Conservation (phyloP, 257 asterid species). For the Catharanthus roseus region DNA sequence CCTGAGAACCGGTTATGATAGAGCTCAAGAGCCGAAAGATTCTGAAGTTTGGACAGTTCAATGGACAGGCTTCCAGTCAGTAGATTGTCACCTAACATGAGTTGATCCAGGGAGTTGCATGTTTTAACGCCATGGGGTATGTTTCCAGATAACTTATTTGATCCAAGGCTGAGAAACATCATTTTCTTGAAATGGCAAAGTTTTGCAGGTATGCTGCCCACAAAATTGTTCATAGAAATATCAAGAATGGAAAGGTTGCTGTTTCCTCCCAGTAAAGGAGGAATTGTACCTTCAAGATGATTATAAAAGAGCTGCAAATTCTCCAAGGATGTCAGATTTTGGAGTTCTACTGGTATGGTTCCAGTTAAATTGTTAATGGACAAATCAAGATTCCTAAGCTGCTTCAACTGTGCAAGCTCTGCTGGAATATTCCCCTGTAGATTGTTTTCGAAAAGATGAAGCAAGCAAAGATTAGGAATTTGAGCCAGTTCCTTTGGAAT, state of each 20-base stretch:
- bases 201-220: conserved; percentile 62
- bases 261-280: conserved; percentile 52
- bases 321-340: conserved; percentile 47
- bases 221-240: conserved; percentile 66
- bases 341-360: conserved; percentile 58
- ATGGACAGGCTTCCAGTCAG: conserved; percentile 72
- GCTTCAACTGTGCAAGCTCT: conserved; percentile 52
- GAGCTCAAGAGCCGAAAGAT: conserved; percentile 81
- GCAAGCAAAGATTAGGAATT: conserved; percentile 48
- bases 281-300: conserved; percentile 60
- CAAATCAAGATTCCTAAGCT: conserved; percentile 48
- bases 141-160: conserved; percentile 64
- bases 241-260: conserved; percentile 61
- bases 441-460: conserved; percentile 70
- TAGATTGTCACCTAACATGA: conserved; percentile 77
- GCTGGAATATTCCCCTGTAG: conserved; percentile 54
- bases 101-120: conserved; percentile 65
- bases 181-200: conserved; percentile 50
- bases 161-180: conserved; percentile 68
- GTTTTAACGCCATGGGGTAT: conserved; percentile 69
- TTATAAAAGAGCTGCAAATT: conserved; percentile 72
- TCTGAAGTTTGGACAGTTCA: conserved; percentile 54
- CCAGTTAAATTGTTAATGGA: conserved; percentile 77
- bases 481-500: conserved; percentile 49
- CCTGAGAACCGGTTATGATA: conserved; percentile 65